These are phyloP conservation scores for Penicillium coffeae DNA, from an alignment of 495 filamentous ascomycete genomes.

Conservation along the genomic window DNA sequence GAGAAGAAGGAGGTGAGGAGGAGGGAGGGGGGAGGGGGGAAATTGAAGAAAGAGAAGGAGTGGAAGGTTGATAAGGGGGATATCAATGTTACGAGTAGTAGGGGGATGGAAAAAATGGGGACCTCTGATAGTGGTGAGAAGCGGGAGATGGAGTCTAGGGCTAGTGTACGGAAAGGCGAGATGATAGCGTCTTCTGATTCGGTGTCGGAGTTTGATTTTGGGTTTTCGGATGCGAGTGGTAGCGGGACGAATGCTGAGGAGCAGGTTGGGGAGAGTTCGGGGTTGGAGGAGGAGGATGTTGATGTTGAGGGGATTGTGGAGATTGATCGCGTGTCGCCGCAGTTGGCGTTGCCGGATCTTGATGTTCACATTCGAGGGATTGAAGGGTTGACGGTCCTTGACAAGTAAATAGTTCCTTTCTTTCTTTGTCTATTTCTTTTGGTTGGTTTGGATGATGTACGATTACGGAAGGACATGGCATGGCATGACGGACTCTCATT, in stretches of 20 bases:
- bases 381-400: slow-evolving; percentile 15
- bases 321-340: slow-evolving; percentile 15
- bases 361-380: slow-evolving; percentile 20
- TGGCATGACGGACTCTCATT: too few relatives aligned
- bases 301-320: slow-evolving; percentile 5
- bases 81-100: too few relatives aligned
- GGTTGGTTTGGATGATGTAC: slow-evolving; percentile 3
- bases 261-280: background rate
- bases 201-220: slow-evolving; percentile 26
- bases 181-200: slow-evolving; percentile 13
- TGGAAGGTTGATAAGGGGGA: slow-evolving; percentile 1
- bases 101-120: too few relatives aligned
- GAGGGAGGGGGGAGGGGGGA: background rate
- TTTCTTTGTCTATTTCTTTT: background rate
- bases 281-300: background rate
- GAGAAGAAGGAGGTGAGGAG: background rate
- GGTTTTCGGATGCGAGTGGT: slow-evolving; percentile 19
- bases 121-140: too few relatives aligned
- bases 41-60: background rate
- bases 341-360: slow-evolving; percentile 16
- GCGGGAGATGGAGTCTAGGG: too few relatives aligned
- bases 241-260: slow-evolving; percentile 12
- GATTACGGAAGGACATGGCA: too few relatives aligned
- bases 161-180: too few relatives aligned
- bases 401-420: background rate